Evolutionary conservation across 257 asterid species (phyloP).

Genomic region (Salvia rosmarinus): DNA sequence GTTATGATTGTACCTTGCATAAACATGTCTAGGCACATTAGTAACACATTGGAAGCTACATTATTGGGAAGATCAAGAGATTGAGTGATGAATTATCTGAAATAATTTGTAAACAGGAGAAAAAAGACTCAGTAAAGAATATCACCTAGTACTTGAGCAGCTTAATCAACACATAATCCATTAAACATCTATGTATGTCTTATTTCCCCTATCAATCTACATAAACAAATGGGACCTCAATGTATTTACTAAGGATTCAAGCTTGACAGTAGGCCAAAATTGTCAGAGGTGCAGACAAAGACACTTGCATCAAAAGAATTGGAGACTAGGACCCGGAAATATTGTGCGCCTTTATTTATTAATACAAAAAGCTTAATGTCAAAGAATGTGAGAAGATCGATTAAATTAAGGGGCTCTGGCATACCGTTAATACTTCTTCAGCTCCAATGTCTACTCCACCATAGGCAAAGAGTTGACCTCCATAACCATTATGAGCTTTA

Average conservation of each 20-base stretch:
- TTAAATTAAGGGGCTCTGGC: constrained; percentile 34
- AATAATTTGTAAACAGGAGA: not conserved
- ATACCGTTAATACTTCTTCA: constrained; percentile 93
- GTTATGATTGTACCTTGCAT: constrained; percentile 11
- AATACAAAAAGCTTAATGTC: constrained; percentile 5
- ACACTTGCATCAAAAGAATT: constrained; percentile 9
- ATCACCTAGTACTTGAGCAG: not conserved
- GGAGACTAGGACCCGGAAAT: constrained; percentile 1
- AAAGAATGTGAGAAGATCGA: constrained; percentile 33
- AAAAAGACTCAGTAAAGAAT: not conserved
- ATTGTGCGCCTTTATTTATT: not conserved
- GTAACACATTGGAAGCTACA: constrained; percentile 1
- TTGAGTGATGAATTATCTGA: not conserved
- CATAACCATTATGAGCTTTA: constrained; percentile 51
- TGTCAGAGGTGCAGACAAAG: constrained; percentile 13
- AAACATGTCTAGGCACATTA: constrained; percentile 4
- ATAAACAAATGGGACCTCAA: not conserved
- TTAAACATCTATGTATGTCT: constrained; percentile 6
- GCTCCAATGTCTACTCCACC: constrained; percentile 97
- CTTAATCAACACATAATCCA: constrained; percentile 24
- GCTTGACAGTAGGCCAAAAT: not conserved
- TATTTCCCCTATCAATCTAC: constrained; percentile 6
- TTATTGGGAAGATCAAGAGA: constrained; percentile 24
- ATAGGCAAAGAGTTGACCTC: constrained; percentile 84
- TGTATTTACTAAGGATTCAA: constrained; percentile 8